Base-by-base conservation (phyloP, 179 eudicot species). In the Silene vulgaris region DNA sequence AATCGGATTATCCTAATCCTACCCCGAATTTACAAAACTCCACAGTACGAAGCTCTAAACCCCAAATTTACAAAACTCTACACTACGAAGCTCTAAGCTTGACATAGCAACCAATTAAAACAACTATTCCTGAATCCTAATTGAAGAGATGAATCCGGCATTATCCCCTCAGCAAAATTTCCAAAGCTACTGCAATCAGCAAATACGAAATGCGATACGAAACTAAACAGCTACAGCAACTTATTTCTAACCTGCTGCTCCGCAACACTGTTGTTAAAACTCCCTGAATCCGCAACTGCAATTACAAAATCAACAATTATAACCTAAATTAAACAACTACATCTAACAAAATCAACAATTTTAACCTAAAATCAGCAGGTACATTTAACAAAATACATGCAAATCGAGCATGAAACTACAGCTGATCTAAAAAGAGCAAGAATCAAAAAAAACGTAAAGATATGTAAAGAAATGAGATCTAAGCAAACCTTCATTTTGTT, bases 231-330 rank as follows among this genome's bases (percentile, higher is more conserved):
- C 52, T 50, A 72, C 20, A 59, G 28, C 65, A 17, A 37, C 28
- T 37, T 8, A 79, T 20, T 14, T 82, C 90, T 61, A 80, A 96
- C 99, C 99, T 96, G 96, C 75, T 93, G 84, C 21, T 82, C 99
- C 7, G 89, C 83, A 12, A 96, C 99, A 79, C 98, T 96, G 82
- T 93, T 96, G 88, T 96, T 96, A 75, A 96, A 96, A 80, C 99
- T 86, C 23, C 98, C 96, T 57, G 91, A 81, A 87, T 96, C 98
- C 48, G 81, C 72, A 37, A 37, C 99, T 96, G 89, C 85, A 87
- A 78, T 60, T 13, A 60, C 68, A 32, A 73, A 73, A 61, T 70
- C 8, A 43, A 70, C 69, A 21, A 69, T 72, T 59, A 17, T 20
- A 35, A 21, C 4, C 40, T 5, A 56, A 76, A 35, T 32, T 20